Evolutionary conservation across 1,139 yeast species (phyloP).

Genomic region (Taphrina flavorubra): DNA sequence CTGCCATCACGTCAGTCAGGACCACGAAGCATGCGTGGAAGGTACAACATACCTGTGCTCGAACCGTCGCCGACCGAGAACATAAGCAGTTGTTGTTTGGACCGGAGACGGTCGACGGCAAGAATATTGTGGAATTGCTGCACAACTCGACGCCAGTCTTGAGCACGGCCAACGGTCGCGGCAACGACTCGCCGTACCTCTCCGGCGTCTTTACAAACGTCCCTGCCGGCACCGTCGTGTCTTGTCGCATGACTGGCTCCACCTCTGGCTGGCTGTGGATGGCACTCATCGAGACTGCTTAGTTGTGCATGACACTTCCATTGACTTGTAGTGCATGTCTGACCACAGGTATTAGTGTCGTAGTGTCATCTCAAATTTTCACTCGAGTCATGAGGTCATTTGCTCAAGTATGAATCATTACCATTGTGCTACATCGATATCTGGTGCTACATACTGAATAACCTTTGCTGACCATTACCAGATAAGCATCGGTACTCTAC

Average conservation of each 20-base stretch:
- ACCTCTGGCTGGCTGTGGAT: conserved; percentile 7
- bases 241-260: background rate
- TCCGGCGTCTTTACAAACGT: background rate
- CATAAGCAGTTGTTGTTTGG: background rate
- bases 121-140: conserved; percentile 5
- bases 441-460: too few relatives aligned
- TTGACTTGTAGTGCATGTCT: too few relatives aligned
- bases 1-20: background rate
- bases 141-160: conserved; percentile 3
- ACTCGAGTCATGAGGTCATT: too few relatives aligned
- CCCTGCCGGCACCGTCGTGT: conserved; percentile 3
- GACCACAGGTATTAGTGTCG: too few relatives aligned
- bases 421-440: too few relatives aligned
- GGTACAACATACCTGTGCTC: conserved; percentile 1
- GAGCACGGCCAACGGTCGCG: background rate
- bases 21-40: background rate
- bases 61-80: background rate
- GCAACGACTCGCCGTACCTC: background rate
- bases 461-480: too few relatives aligned
- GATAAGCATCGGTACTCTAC: too few relatives aligned
- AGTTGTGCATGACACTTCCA: background rate
- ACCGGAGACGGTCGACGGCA: background rate
- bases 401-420: too few relatives aligned
- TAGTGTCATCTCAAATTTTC: too few relatives aligned
- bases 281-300: background rate